Percentiles rank a stretch among this genome's conserved stretches.
phyloP scores from a whole-genome alignment of 2,329 filamentous ascomycete species.

The Fusarium nanum region DNA sequence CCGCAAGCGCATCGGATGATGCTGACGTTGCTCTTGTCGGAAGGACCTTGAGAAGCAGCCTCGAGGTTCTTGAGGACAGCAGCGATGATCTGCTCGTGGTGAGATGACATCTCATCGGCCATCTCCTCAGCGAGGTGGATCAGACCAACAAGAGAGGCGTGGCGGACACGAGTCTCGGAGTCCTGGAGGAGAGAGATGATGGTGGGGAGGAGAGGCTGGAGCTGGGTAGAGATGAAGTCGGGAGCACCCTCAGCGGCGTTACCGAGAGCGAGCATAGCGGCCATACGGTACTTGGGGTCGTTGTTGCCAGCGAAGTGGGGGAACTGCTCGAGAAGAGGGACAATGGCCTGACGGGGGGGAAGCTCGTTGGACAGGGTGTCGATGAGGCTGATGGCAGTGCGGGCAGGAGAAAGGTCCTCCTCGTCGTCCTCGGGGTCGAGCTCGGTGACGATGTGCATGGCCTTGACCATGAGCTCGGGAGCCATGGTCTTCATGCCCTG shows the following conservation, averaged over 20 bases:
- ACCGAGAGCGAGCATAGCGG: constrained; percentile 90
- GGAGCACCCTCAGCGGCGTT: constrained; percentile 97
- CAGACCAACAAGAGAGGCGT: constrained; percentile 87
- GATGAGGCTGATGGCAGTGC: constrained; percentile 86
- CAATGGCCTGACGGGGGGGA: constrained; percentile 92
- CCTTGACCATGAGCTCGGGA: constrained; percentile 86
- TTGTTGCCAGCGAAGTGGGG: constrained; percentile 80
- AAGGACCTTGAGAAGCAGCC: constrained; percentile 75
- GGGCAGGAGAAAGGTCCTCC: constrained; percentile 82
- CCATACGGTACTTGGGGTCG: constrained; percentile 84
- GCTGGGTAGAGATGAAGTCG: constrained; percentile 95
- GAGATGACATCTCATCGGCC: constrained; percentile 85
- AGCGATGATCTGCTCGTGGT: constrained; percentile 86
- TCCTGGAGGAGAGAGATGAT: constrained; percentile 88
- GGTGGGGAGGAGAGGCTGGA: constrained; percentile 85
- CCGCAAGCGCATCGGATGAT: constrained; percentile 92
- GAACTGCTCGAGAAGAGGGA: constrained; percentile 89
- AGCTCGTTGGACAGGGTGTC: constrained; percentile 90
- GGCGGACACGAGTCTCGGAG: constrained; percentile 83
- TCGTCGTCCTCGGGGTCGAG: constrained; percentile 82
- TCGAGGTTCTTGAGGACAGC: constrained; percentile 90
- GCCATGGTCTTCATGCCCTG: constrained; percentile 88
- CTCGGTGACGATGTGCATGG: constrained; percentile 90
- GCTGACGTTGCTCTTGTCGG: constrained; percentile 80
- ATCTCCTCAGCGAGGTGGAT: constrained; percentile 94